Evolutionary conservation across 192 early-diverging fungal species (phyloP), one percentile per base, ranked within the genome.

Genomic region (Rhizophlyctis rosea): DNA sequence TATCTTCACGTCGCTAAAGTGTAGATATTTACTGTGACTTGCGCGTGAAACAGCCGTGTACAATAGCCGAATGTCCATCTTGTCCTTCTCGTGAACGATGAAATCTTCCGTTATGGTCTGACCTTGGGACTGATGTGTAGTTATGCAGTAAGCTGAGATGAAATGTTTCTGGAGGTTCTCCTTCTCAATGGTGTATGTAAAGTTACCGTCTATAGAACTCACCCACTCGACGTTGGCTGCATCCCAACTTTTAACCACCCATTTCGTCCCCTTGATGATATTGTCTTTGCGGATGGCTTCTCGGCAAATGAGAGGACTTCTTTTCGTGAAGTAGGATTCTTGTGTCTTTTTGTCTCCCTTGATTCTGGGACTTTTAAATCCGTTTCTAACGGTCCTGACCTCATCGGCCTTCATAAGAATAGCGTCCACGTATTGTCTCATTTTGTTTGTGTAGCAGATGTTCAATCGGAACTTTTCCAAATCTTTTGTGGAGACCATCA

Each of bases 121-220:
- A 29, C 61, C 61, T 62, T 62, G 61, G 1, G 61, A 48, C 28
- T 62, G 29, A 3, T 62, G 61, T 23, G 54, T 3, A 0, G 61
- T 62, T 14, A 33, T 62, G 31, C 61, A 62, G 35, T 29, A 62
- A 13, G 28, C 61, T 11, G 50, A 29, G 13, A 62, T 23, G 34
- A 62, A 62, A n/a, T 54, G n/a, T 34, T 62, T 62, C 32, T 62
- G 61, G 34, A 62, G 54, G 16, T 16, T 53, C 31, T 53, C 34
- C 11, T 34, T 14, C 21, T 24, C 13, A 5, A 62, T 50, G 16
- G 13, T 53, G 54, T 50, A 55, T 0, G n/a, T n/a, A n/a, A n/a
- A 11, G 9, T 48, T 7, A 0, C 7, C 28, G 24, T 18, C 49
- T 16, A 18, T 49, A 14, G n/a, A 9, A 14, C 25, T 1, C 14